These are phyloP conservation scores for Brasilioporus rufonigricans DNA, from an alignment of 768 basidiomycete genomes.

Conservation along the genomic window DNA sequence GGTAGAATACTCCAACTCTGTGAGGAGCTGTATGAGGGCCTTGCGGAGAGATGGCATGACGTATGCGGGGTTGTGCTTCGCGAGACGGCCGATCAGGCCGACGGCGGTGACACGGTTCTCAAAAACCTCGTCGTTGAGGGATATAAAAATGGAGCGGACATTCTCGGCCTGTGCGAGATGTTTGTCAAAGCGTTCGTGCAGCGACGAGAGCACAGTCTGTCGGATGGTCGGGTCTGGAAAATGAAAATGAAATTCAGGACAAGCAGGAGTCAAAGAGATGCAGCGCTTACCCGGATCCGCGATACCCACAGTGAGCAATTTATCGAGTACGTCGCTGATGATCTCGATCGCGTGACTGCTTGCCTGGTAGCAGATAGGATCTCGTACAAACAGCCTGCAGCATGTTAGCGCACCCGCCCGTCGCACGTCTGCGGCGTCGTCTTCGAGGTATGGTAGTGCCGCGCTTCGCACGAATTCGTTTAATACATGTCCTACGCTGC, in stretches of 20 bases:
- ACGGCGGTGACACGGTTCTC: slow-evolving; percentile 93
- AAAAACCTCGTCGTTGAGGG: slow-evolving; percentile 95
- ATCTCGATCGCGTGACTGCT: slow-evolving; percentile 96
- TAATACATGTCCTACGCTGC: slow-evolving; percentile 71
- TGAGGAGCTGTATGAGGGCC: slow-evolving; percentile 91
- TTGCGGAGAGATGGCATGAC: slow-evolving; percentile 98
- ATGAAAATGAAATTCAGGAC: not conserved
- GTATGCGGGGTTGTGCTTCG: slow-evolving; percentile 95
- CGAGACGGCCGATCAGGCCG: slow-evolving; percentile 85
- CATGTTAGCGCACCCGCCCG: slow-evolving; percentile 90
- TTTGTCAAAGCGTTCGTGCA: slow-evolving; percentile 94
- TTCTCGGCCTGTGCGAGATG: slow-evolving; percentile 98
- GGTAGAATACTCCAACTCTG: slow-evolving; percentile 95
- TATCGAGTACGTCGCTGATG: slow-evolving; percentile 97
- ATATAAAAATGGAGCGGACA: slow-evolving; percentile 95
- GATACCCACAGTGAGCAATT: slow-evolving; percentile 90
- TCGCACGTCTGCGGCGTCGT: slow-evolving; percentile 85
- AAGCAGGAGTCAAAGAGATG: not conserved
- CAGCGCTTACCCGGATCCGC: slow-evolving; percentile 80
- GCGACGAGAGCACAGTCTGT: slow-evolving; percentile 76
- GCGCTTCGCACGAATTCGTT: slow-evolving; percentile 95
- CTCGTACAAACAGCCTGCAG: slow-evolving; percentile 86
- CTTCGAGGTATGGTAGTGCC: slow-evolving; percentile 90
- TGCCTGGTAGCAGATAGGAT: slow-evolving; percentile 94
- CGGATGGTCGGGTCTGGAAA: slow-evolving; percentile 69